Base-by-base conservation (phyloP, 176 grass and related monocot species). In the Carex littledalei region DNA sequence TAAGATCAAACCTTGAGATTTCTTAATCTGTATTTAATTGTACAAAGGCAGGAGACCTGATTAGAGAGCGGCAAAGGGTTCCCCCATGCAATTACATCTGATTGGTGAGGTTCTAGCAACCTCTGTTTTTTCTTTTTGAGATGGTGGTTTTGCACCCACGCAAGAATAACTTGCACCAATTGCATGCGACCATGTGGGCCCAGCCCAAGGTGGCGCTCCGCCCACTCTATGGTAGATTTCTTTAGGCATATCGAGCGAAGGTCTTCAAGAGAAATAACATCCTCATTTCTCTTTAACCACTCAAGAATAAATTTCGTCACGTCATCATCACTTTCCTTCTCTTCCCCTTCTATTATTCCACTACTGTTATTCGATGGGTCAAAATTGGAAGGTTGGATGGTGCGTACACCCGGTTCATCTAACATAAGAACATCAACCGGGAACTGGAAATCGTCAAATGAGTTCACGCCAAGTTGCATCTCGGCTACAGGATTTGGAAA, bases 111-210 rank as follows among this genome's bases (percentile, higher is more conserved):
- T 31, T 84, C 84, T 5, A 76, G 69, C 69, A 73, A 85, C 47
- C 87, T 88, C 8, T 45, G 85, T 2, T 85, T 83, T 86, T 91
- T 95, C 70, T 87, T 90, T 63, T 92, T 91, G 57, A 98, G 85
- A 63, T 94, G 93, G 39, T 98, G 75, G 84, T 95, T 90, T 87
- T 95, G 93, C 17, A 94, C 96, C 96, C 96, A 98, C 9, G 88
- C 84, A 11, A 98, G 93, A 67, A 98, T 95, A 52, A 95, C 91
- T 84, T 94, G 93, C 70, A 98, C 92, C 9, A 98, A 89, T 85
- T 98, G 89, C 83, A 93, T 88, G 85, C 75, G 84, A 24, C 91
- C 91, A 59, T 90, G 86, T 14, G 79, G 88, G 0, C 89, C 91
- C 1, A 88, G 84, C 3, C 96, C 96, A 58, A 98, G 90, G 6